Percentiles rank a stretch among this genome's conserved stretches.
phyloP scores from a whole-genome alignment of 306 rosid species.

The Aeschynomene evenia region DNA sequence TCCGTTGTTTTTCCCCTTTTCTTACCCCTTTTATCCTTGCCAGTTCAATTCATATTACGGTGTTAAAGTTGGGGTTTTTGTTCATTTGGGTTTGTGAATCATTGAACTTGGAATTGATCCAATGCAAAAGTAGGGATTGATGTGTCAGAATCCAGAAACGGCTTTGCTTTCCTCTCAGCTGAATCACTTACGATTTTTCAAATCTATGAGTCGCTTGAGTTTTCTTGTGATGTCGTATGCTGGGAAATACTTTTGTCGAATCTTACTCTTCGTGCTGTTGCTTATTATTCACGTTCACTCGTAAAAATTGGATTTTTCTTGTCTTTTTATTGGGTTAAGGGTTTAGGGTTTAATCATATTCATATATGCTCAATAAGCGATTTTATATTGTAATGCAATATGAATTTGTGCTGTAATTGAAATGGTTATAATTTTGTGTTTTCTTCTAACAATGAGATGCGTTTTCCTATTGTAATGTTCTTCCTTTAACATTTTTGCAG shows the following conservation, averaged over 20 bases:
- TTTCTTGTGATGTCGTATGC: background rate
- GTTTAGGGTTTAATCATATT: background rate
- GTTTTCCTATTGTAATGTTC: background rate
- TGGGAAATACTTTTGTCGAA: background rate
- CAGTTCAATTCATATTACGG: background rate
- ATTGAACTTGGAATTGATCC: background rate
- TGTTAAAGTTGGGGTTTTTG: background rate
- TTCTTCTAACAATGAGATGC: background rate
- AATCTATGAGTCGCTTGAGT: background rate
- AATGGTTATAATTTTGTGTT: background rate
- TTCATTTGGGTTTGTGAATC: background rate
- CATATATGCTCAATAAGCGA: background rate
- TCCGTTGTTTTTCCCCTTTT: background rate
- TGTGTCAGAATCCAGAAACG: background rate
- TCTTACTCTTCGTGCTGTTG: background rate
- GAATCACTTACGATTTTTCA: background rate
- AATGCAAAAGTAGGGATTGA: background rate
- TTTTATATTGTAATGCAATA: background rate
- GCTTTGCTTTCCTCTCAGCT: background rate
- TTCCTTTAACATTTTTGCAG: constrained; percentile 39
- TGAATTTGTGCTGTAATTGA: background rate
- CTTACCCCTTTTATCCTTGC: background rate
- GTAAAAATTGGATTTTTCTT: background rate
- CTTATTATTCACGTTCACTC: background rate
- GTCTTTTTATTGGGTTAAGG: background rate